These are phyloP conservation scores for Termitomyces sp. DNA, from an alignment of 768 basidiomycete genomes.

Conservation along the genomic window DNA sequence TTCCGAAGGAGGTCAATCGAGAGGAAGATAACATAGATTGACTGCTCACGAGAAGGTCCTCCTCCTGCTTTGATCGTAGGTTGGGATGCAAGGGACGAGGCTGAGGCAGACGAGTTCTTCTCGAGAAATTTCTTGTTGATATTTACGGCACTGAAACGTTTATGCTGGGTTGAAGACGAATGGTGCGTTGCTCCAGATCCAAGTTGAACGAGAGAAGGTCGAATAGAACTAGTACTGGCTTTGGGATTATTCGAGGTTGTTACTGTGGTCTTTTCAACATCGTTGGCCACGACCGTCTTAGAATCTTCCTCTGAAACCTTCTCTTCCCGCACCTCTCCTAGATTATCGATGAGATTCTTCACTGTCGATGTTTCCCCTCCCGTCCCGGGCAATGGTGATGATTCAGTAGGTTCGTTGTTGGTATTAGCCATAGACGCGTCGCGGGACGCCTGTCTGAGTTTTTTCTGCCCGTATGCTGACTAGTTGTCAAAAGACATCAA, in stretches of 20 bases:
- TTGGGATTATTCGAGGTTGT: conserved; percentile 17
- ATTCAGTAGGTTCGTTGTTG: conserved; percentile 41
- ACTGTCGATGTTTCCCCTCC: conserved; percentile 27
- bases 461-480: conserved; percentile 24
- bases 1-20: conserved; percentile 12
- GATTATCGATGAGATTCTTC: conserved; percentile 19
- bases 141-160: conserved; percentile 85
- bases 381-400: conserved; percentile 35
- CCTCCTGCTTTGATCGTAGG: conserved; percentile 45
- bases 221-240: conserved; percentile 22
- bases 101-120: conserved; percentile 67
- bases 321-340: conserved; percentile 15
- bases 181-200: conserved; percentile 30
- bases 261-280: conserved; percentile 16
- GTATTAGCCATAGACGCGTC: conserved; percentile 81
- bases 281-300: conserved; percentile 4
- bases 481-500: conserved; percentile 8
- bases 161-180: conserved; percentile 44
- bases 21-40: not conserved
- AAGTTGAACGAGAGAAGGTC: conserved; percentile 41
- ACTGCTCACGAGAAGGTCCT: conserved; percentile 44
- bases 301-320: conserved; percentile 5
- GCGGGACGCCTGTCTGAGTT: conserved; percentile 48
- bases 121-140: conserved; percentile 97
- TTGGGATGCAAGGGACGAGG: conserved; percentile 37